phyloP scores from a whole-genome alignment of 1,284 basidiomycete species.

The Microbotryomycetes sp. region DNA sequence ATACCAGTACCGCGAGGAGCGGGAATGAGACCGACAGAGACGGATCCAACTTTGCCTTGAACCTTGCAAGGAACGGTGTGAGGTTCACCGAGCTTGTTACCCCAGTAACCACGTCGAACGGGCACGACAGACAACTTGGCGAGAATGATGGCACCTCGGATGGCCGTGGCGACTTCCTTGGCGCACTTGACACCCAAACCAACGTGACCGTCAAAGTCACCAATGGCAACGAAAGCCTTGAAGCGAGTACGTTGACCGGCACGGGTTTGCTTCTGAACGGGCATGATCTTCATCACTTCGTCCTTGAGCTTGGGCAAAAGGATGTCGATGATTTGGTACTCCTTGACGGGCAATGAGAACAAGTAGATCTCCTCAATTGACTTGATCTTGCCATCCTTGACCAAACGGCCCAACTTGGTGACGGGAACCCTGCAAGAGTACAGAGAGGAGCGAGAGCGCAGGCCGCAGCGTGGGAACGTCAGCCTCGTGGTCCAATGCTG shows the following conservation, averaged over 20 bases:
- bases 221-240: slow-evolving; percentile 99
- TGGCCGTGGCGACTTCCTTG: slow-evolving; percentile 99
- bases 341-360: slow-evolving; percentile 98
- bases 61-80: slow-evolving; percentile 99
- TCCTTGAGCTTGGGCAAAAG: slow-evolving; percentile 98
- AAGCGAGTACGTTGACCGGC: slow-evolving; percentile 99
- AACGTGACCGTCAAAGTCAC: slow-evolving; percentile 97
- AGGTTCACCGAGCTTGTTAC: slow-evolving; percentile 94
- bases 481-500: not conserved
- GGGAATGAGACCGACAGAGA: slow-evolving; percentile 98
- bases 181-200: slow-evolving; percentile 99
- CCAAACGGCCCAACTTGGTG: slow-evolving; percentile 97
- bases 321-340: slow-evolving; percentile 95
- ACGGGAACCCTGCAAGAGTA: slow-evolving; percentile 72
- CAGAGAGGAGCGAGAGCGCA: not conserved
- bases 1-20: slow-evolving; percentile 97
- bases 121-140: slow-evolving; percentile 93
- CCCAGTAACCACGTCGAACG: slow-evolving; percentile 92
- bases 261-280: slow-evolving; percentile 99
- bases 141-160: slow-evolving; percentile 96
- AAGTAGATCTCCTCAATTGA: slow-evolving; percentile 99
- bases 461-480: not conserved
- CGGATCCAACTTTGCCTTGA: slow-evolving; percentile 95
- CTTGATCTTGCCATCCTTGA: slow-evolving; percentile 99
- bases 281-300: slow-evolving; percentile 99